These are phyloP conservation scores for Neotropicomus parvogracilis DNA, from an alignment of 1,284 basidiomycete species.

Conservation along the genomic window DNA sequence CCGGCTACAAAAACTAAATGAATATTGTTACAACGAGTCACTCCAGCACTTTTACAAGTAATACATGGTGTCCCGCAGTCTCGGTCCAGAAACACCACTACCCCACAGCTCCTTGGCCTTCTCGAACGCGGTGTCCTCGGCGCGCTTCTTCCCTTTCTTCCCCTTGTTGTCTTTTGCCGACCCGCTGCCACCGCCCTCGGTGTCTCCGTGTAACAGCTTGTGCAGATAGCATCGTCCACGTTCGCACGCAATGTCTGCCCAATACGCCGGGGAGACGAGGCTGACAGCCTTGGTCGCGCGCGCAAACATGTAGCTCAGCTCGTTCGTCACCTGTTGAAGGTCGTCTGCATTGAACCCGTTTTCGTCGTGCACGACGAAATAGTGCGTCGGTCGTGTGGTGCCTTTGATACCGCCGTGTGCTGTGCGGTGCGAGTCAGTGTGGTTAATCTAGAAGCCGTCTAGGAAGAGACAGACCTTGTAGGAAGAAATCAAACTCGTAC, in stretches of 20 bases:
- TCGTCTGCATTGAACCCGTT: conserved; percentile 64
- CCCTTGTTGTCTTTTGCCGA: conserved; percentile 10
- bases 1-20: no score
- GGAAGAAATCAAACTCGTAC: conserved; percentile 75
- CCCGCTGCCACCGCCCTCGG: conserved; percentile 38
- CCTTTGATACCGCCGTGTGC: conserved; percentile 63
- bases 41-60: conserved; percentile 49
- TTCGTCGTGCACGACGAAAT: conserved; percentile 73
- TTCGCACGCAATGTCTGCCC: conserved; percentile 74
- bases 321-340: conserved; percentile 56
- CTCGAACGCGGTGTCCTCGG: conserved; percentile 32
- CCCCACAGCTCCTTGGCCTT: conserved; percentile 57
- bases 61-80: conserved; percentile 65
- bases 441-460: conserved; percentile 22
- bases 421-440: conserved; percentile 2
- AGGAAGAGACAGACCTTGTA: conserved; percentile 44
- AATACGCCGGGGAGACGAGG: conserved; percentile 74
- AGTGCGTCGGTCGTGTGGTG: conserved; percentile 67
- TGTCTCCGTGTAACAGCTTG: conserved; percentile 43
- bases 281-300: conserved; percentile 79
- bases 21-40: not conserved
- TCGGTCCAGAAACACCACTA: conserved; percentile 47
- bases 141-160: not conserved
- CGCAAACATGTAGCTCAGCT: conserved; percentile 71
- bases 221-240: conserved; percentile 73